phyloP scores from a whole-genome alignment of 306 rosid genomes.

The Dalbergia oliveri region DNA sequence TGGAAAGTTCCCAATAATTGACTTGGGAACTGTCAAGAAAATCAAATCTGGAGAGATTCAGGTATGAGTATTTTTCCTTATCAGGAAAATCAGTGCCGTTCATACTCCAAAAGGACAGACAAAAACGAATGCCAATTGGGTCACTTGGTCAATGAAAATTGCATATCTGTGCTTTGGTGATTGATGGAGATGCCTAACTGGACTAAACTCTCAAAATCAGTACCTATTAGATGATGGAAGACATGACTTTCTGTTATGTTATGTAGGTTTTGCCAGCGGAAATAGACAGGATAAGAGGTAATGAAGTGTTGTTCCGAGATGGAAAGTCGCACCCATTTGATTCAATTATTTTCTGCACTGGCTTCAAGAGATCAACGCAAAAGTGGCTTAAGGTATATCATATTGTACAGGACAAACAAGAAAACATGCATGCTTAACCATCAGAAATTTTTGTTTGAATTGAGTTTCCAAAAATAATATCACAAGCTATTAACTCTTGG shows the following conservation, averaged over 20 bases:
- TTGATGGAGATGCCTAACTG: no score
- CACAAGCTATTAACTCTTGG: no score
- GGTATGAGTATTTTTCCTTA: slow-evolving; percentile 43
- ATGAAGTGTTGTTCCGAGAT: slow-evolving; percentile 53
- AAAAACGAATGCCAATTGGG: no score
- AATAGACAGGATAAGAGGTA: slow-evolving; percentile 57
- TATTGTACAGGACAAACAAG: background rate
- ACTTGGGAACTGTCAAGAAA: slow-evolving; percentile 60
- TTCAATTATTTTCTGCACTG: slow-evolving; percentile 73
- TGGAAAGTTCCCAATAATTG: slow-evolving; percentile 70
- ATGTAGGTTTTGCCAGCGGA: slow-evolving; percentile 61
- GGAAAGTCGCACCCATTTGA: slow-evolving; percentile 63
- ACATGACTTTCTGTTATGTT: background rate
- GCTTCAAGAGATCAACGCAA: slow-evolving; percentile 71
- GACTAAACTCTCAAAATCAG: no score
- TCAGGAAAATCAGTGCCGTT: background rate
- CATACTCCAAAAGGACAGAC: no score
- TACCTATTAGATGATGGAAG: no score
- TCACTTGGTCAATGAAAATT: no score
- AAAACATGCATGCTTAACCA: no score
- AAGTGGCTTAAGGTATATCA: slow-evolving; percentile 75
- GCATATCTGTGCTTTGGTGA: no score
- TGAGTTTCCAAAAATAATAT: no score
- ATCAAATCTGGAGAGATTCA: slow-evolving; percentile 68
- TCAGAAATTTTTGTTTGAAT: no score